A percentile compares a stretch with the other conserved stretches of the same genome.
Conservation (phyloP, 495 filamentous ascomycete genomes). For the Durotheca rogersii region DNA sequence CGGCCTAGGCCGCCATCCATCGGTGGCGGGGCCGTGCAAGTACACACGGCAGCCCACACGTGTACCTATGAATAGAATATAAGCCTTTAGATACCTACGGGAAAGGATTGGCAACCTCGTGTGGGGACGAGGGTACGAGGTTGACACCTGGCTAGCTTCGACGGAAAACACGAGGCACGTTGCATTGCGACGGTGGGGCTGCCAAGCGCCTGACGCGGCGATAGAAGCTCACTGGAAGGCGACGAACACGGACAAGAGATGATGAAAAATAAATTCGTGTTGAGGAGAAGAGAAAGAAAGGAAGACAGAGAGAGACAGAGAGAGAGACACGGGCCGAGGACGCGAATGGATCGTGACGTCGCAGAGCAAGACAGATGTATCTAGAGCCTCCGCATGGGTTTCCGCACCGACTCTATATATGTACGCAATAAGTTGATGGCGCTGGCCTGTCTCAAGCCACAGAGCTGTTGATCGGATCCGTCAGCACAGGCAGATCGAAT, state of each 20-base stretch:
- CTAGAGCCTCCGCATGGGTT: too few relatives aligned
- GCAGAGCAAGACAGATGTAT: too few relatives aligned
- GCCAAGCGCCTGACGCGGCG: background rate
- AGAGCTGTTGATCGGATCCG: constrained; percentile 10
- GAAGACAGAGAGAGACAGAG: too few relatives aligned
- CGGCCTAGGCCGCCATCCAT: constrained; percentile 5
- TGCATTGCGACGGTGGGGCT: background rate
- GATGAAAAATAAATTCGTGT: constrained; percentile 1
- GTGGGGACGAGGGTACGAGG: constrained; percentile 14
- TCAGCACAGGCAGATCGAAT: background rate
- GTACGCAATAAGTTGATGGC: background rate
- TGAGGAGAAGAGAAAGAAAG: too few relatives aligned
- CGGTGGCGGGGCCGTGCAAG: constrained; percentile 1
- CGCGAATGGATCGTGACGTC: too few relatives aligned
- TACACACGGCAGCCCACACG: too few relatives aligned
- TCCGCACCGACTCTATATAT: too few relatives aligned
- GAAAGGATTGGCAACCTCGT: background rate
- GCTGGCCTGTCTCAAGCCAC: constrained; percentile 9
- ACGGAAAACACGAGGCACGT: constrained; percentile 7
- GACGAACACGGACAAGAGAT: background rate
- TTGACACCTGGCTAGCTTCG: constrained; percentile 11
- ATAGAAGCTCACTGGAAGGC: background rate
- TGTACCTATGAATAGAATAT: too few relatives aligned
- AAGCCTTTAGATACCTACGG: background rate
- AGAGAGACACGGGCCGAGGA: too few relatives aligned